Conservation (phyloP, 1,139 yeast species). For the Yamadazyma membranifaciens region DNA sequence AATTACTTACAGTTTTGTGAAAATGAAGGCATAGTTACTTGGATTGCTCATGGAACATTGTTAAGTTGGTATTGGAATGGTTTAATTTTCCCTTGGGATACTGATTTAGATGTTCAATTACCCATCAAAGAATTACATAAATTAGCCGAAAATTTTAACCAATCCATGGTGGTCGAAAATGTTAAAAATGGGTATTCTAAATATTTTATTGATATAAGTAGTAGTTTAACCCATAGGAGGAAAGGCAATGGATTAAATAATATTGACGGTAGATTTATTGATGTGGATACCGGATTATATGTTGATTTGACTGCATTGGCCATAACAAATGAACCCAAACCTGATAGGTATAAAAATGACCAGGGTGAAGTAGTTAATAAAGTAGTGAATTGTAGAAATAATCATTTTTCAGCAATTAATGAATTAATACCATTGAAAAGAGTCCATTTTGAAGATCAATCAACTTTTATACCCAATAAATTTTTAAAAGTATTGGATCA, state of each 20-base stretch:
- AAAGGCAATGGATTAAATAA: slow-evolving; percentile 33
- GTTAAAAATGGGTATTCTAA: slow-evolving; percentile 28
- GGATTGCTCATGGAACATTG: slow-evolving; percentile 45
- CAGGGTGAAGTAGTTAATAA: slow-evolving; percentile 9
- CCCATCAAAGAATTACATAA: slow-evolving; percentile 31
- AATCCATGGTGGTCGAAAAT: slow-evolving; percentile 32
- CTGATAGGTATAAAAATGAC: slow-evolving; percentile 25
- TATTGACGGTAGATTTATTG: slow-evolving; percentile 40
- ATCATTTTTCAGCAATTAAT: slow-evolving; percentile 33
- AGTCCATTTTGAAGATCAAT: slow-evolving; percentile 33
- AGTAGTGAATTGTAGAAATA: slow-evolving; percentile 45
- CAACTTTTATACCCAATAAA: slow-evolving; percentile 33
- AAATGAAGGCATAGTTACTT: slow-evolving; percentile 30
- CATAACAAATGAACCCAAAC: slow-evolving; percentile 27
- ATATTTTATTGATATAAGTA: slow-evolving; percentile 33
- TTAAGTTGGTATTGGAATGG: slow-evolving; percentile 45
- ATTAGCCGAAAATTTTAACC: slow-evolving; percentile 33
- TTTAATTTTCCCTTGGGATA: slow-evolving; percentile 37
- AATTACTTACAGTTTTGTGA: slow-evolving; percentile 32
- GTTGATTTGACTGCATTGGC: slow-evolving; percentile 40
- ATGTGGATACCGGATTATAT: slow-evolving; percentile 37
- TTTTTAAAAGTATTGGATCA: slow-evolving; percentile 25
- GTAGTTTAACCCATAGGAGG: slow-evolving; percentile 29
- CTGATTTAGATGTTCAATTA: slow-evolving; percentile 38
- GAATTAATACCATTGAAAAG: slow-evolving; percentile 32